A percentile compares a stretch with the other conserved stretches of the same genome.
Evolutionary conservation across 768 basidiomycete genomes (phyloP).

Genomic region (Termitomyces bulborhizus): DNA sequence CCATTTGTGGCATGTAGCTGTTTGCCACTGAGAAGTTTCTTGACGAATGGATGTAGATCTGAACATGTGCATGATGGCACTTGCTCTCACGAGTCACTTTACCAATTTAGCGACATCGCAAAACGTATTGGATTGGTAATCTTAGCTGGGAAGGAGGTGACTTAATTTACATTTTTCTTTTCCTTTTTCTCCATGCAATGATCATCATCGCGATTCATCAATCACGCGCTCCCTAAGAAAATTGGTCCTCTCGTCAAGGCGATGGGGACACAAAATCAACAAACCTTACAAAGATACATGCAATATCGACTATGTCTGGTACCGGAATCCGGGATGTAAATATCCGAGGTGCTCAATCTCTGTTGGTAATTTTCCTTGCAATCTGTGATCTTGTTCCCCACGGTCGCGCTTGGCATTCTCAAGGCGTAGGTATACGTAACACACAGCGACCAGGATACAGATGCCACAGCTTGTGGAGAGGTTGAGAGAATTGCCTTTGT

Average conservation of each 20-base stretch:
- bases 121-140: too few species aligned
- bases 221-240: too few species aligned
- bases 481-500: conserved; percentile 41
- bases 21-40: neutral
- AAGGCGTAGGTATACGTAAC: conserved; percentile 28
- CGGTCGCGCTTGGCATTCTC: conserved; percentile 38
- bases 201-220: neutral
- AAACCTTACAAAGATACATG: neutral
- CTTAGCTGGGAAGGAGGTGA: too few species aligned
- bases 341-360: conserved; percentile 36
- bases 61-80: neutral
- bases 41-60: neutral
- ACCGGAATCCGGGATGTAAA: conserved; percentile 39
- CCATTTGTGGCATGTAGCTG: neutral
- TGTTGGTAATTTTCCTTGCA: conserved; percentile 29
- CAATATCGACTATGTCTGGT: conserved; percentile 19
- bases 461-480: conserved; percentile 29
- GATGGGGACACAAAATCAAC: neutral
- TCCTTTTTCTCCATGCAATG: too few species aligned
- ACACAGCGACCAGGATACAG: conserved; percentile 24
- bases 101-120: too few species aligned
- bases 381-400: conserved; percentile 34
- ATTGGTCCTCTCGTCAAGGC: neutral
- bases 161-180: too few species aligned
- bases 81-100: neutral